These are phyloP conservation scores for Boletus vermiculosoides DNA, from an alignment of 768 basidiomycete genomes.

Conservation along the genomic window DNA sequence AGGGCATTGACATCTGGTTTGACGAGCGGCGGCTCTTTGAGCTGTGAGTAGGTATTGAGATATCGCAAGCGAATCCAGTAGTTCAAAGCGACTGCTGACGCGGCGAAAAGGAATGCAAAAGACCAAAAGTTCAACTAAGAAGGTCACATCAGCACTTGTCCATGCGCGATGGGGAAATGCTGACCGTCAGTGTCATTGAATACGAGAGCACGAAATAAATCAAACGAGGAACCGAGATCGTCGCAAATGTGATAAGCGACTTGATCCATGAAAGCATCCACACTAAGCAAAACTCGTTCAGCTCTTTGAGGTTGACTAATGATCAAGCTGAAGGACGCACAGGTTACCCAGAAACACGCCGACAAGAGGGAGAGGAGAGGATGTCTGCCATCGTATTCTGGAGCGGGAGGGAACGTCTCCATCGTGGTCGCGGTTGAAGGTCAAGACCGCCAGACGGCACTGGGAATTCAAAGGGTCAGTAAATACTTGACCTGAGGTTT, in stretches of 20 bases:
- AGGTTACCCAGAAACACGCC: constrained; percentile 80
- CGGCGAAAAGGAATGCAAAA: constrained; percentile 72
- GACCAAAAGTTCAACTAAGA: constrained; percentile 87
- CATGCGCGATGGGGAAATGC: constrained; percentile 19
- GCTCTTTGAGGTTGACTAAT: neutral
- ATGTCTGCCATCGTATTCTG: constrained; percentile 46
- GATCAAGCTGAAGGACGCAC: constrained; percentile 45
- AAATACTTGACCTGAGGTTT: neutral
- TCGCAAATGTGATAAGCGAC: constrained; percentile 71
- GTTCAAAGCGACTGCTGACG: constrained; percentile 66
- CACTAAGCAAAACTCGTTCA: constrained; percentile 42
- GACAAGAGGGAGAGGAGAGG: constrained; percentile 75
- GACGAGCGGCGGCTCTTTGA: constrained; percentile 78
- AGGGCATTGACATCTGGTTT: constrained; percentile 84
- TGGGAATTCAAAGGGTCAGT: neutral
- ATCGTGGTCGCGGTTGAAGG: constrained; percentile 22
- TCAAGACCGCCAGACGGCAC: neutral
- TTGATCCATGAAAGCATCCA: constrained; percentile 82
- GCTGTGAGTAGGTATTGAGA: constrained; percentile 69
- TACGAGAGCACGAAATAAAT: constrained; percentile 81
- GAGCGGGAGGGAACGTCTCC: constrained; percentile 20
- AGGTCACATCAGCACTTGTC: constrained; percentile 1
- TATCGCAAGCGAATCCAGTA: constrained; percentile 85
- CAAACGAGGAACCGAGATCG: constrained; percentile 77
- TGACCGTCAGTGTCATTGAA: constrained; percentile 84